These are phyloP conservation scores for Lentinula lateritia DNA, from an alignment of 768 basidiomycete species.

Conservation along the genomic window DNA sequence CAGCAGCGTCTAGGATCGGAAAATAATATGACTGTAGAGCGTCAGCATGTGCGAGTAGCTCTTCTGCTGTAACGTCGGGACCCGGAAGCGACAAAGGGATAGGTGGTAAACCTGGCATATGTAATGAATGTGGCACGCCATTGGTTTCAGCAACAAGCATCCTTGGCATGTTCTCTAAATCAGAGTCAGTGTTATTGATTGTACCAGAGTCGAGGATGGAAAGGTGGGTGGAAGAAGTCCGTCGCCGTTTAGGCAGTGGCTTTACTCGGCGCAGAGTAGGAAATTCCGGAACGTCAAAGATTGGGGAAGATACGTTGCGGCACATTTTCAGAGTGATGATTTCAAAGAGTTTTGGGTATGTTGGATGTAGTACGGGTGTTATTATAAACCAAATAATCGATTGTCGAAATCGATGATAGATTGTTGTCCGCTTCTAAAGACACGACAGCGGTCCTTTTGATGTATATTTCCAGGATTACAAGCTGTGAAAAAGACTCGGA, in stretches of 20 bases:
- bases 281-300: constrained; percentile 63
- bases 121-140: background rate
- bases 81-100: constrained; percentile 28
- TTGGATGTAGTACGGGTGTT: background rate
- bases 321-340: background rate
- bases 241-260: constrained; percentile 73
- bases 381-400: background rate
- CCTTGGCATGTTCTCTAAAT: background rate
- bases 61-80: constrained; percentile 47
- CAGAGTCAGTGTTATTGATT: background rate
- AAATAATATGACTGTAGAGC: constrained; percentile 54
- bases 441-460: background rate
- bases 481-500: background rate
- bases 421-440: background rate
- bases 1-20: constrained; percentile 38
- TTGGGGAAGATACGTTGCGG: constrained; percentile 27
- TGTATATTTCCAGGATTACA: background rate
- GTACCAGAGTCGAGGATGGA: background rate
- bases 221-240: constrained; percentile 15
- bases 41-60: constrained; percentile 53
- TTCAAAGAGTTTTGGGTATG: background rate
- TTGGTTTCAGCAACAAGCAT: constrained; percentile 2
- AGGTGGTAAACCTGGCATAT: constrained; percentile 7
- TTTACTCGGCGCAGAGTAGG: constrained; percentile 62
- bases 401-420: constrained; percentile 1